Base-by-base conservation (phyloP, 192 early-diverging fungal genomes). In the Podila clonocystis region DNA sequence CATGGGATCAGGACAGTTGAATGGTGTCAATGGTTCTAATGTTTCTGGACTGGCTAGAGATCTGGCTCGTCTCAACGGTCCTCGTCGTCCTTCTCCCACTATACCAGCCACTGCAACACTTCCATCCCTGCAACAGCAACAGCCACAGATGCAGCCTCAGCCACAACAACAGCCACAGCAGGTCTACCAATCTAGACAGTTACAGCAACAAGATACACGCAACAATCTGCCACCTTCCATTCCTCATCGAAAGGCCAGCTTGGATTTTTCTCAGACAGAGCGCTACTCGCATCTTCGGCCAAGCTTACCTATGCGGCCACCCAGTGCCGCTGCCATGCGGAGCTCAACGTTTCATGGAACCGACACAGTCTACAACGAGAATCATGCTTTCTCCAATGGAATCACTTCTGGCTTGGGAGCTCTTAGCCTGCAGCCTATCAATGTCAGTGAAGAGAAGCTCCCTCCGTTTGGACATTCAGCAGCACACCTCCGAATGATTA, bases 341-440 rank as follows among this genome's bases (percentile, higher is more conserved):
- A 80, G 77, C 34, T 80, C 77, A 1, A 80, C 77, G n/a, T 80
- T 80, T 50, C 77, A 80, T 69, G 77, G 77, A 24, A n/a, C 72
- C 11, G 77, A 80, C 15, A 71, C 70, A 29, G 59, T 20, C 34
- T 57, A 65, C 13, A 26, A 19, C 1, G 57, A 34, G 0, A 69
- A 57, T 31, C 41, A 26, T 24, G 2, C 70, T 3, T 55, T 65
- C 9, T 9, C 52, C 24, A 30, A 30, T 30, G 75, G 70, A 31
- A 52, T 20, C 26, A 22, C 64, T 4, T 64, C 59, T 6, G 66
- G 50, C 8, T 24, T 73, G 22, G 70, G 62, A 7, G 70, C 65
- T 11, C 31, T 80, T 6, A 48, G 62, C 28, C 45, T 80, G 24
- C 77, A 80, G 28, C 77, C 77, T 8, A 80, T 80, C 55, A 80